These are phyloP conservation scores for Hemileccinum rubropunctum DNA, from an alignment of 768 basidiomycete species.

Conservation along the genomic window DNA sequence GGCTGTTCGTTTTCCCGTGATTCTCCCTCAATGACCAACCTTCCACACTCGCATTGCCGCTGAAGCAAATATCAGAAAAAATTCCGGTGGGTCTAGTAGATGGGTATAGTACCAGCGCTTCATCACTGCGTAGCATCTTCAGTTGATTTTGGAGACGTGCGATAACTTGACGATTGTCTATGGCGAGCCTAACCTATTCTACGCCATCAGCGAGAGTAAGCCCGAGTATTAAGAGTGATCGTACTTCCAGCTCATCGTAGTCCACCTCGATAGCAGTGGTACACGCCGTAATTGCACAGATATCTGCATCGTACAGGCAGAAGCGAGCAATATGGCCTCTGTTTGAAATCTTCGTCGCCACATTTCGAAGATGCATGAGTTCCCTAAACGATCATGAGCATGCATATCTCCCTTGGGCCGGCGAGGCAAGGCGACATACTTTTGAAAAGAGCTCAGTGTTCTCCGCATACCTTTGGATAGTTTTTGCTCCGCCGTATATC, in stretches of 20 bases:
- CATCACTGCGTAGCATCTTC: not conserved
- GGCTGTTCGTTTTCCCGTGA: no score
- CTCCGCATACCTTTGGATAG: slow-evolving; percentile 4
- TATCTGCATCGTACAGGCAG: slow-evolving; percentile 8
- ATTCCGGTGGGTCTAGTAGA: no score
- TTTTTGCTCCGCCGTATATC: not conserved
- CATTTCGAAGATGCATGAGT: slow-evolving; percentile 3
- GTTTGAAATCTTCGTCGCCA: slow-evolving; percentile 4
- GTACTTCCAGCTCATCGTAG: slow-evolving; percentile 7
- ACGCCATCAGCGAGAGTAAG: not conserved
- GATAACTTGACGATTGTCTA: slow-evolving; percentile 8
- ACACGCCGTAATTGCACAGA: slow-evolving; percentile 7
- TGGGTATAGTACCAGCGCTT: no score
- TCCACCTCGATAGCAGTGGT: slow-evolving; percentile 6
- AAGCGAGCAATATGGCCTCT: slow-evolving; percentile 6
- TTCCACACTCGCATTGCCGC: no score
- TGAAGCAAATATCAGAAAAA: no score
- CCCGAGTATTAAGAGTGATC: not conserved
- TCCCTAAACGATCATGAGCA: slow-evolving; percentile 3
- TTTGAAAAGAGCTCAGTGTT: slow-evolving; percentile 1
- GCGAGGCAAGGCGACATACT: not conserved
- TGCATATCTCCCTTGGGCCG: not conserved
- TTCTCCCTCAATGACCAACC: no score
- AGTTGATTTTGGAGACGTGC: slow-evolving; percentile 11
- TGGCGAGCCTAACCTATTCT: slow-evolving; percentile 10